Evolutionary conservation across 2,329 filamentous ascomycete genomes (phyloP), one percentile per base, ranked within the genome.

Genomic region (Beauveria rudraprayagi): DNA sequence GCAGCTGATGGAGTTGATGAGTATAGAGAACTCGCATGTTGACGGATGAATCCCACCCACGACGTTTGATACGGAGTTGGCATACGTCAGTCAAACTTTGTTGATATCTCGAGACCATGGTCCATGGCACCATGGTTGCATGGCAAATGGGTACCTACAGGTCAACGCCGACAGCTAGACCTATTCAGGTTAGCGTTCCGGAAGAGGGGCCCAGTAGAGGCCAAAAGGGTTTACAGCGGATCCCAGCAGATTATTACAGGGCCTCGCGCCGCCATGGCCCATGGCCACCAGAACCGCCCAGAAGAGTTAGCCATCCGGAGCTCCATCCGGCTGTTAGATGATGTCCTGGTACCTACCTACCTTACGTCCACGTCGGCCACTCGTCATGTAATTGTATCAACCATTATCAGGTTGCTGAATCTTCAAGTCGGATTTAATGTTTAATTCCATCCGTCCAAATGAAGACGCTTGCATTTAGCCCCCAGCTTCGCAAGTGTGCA

Each of bases 231-330:
- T 24, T 47, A 30, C 54, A 46, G 54, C 24, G 34, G 22, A 17
- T 22, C 19, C 7, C 26, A 6, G 52, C 43, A 34, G 28, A 10
- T 34, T 56, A 10, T 34, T 56, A 47, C 54, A 56, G 53, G 40
- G 53, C 37, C 22, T 8, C n/a, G 22, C 24, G 26, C 41, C 37
- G 19, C 9, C 6, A 51, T 34, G 8, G 17, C 17, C 5, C 6
- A 51, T 34, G 8, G 17, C 17, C 26, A 11, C 34, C 34, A 37
- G 14, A 40, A 41, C n/a, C 54, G 30, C 46, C 54, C 34, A 26
- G 26, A 44, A 22, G 46, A 26, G 60, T 55, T 62, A 62, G 60
- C 54, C 22, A 57, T 62, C 60, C 60, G 60, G 60, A 58, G 54
- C 43, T 53, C 55, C 34, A 58, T 46, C 52, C 26, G n/a, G 54